These are phyloP conservation scores for Bonia amplexicaulis DNA, from an alignment of 176 grass and related monocot species.

Conservation along the genomic window DNA sequence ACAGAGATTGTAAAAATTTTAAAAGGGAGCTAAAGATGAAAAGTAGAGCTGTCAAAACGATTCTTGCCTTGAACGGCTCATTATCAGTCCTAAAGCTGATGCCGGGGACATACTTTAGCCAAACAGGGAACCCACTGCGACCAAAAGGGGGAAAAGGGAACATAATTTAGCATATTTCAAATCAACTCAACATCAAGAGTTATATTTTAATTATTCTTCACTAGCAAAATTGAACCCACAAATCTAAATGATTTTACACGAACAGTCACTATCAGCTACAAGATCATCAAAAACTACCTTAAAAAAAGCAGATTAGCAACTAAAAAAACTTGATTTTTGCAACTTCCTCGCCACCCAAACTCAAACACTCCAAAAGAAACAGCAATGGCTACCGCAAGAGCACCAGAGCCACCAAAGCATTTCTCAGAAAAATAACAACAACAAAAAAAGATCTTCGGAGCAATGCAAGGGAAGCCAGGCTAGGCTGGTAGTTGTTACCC, in stretches of 20 bases:
- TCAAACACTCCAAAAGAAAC: not conserved
- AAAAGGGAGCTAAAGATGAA: not conserved
- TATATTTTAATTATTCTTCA: not conserved
- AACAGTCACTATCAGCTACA: slow-evolving; percentile 2
- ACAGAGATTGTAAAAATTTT: not conserved
- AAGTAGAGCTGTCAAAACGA: not conserved
- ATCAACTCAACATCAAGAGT: not conserved
- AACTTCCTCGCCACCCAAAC: not conserved
- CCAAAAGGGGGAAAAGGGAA: not conserved
- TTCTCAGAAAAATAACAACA: not conserved
- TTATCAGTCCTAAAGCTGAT: slow-evolving; percentile 96
- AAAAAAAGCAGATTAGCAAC: not conserved
- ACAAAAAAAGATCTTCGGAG: not conserved
- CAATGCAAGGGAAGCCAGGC: not conserved
- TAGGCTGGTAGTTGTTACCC: slow-evolving; percentile 40
- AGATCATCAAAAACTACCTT: slow-evolving; percentile 3
- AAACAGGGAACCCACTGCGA: slow-evolving; percentile 91
- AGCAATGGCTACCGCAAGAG: not conserved
- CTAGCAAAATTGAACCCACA: not conserved
- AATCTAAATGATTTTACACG: not conserved
- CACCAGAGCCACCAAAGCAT: not conserved
- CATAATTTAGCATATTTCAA: slow-evolving; percentile 23
- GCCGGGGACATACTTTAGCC: slow-evolving; percentile 97
- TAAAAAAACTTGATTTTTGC: not conserved
- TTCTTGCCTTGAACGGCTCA: slow-evolving; percentile 89